phyloP scores from a whole-genome alignment of 176 grass and related monocot genomes.

The Oryza meridionalis region DNA sequence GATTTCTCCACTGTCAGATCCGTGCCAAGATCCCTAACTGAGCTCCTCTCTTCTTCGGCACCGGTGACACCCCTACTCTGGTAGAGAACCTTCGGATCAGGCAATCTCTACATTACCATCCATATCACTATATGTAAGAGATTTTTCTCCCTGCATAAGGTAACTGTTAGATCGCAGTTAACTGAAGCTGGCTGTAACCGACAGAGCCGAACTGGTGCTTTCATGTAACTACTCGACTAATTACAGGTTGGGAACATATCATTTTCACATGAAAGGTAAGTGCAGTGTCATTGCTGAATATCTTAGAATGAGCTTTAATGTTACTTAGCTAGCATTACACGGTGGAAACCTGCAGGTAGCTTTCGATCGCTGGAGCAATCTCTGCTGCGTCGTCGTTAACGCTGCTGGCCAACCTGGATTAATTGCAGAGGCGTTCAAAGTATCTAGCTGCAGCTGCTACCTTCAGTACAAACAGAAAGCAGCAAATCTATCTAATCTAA shows the following conservation, averaged over 20 bases:
- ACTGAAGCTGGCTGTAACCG: background rate
- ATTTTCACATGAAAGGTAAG: background rate
- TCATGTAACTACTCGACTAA: background rate
- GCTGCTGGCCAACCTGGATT: background rate
- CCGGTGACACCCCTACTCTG: too few species aligned
- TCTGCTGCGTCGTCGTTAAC: background rate
- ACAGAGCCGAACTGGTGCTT: background rate
- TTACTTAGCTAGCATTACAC: background rate
- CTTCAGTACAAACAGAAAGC: constrained; percentile 3
- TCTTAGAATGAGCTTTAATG: background rate
- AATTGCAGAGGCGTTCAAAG: background rate
- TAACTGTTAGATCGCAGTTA: background rate
- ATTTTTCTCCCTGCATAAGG: background rate
- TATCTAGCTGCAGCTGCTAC: constrained; percentile 11
- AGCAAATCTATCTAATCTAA: background rate
- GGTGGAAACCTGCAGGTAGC: constrained; percentile 19
- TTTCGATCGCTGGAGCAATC: constrained; percentile 24
- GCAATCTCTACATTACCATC: too few species aligned
- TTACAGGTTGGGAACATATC: background rate
- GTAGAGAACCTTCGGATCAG: too few species aligned
- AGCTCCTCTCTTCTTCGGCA: too few species aligned
- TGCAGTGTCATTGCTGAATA: background rate
- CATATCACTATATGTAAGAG: background rate
- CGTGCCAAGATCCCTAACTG: too few species aligned
- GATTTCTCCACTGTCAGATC: too few species aligned